A percentile compares a stretch with the other conserved stretches of the same genome.
These are phyloP conservation scores for Talaromyces sp. DNA, from an alignment of 2,329 filamentous ascomycete genomes.

Conservation along the genomic window DNA sequence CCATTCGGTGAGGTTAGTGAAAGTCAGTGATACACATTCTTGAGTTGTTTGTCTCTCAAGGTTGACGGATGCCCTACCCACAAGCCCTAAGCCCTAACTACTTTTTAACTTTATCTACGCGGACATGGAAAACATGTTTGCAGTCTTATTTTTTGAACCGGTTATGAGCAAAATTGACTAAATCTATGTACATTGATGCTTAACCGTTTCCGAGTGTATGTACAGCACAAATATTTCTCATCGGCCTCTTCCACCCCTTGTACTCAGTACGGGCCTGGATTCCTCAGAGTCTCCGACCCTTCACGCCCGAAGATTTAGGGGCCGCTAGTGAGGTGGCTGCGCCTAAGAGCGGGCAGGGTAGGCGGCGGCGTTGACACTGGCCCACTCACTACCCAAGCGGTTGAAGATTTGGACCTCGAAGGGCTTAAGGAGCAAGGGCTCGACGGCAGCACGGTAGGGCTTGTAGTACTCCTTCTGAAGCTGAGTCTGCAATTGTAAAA, in stretches of 20 bases:
- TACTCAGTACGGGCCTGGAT: background rate
- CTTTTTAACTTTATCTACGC: background rate
- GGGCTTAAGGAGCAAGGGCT: background rate
- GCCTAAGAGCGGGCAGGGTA: background rate
- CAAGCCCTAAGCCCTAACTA: background rate
- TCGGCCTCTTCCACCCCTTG: background rate
- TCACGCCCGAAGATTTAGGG: background rate
- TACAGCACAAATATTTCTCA: background rate
- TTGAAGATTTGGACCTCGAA: background rate
- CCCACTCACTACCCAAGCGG: background rate
- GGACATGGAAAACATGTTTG: background rate
- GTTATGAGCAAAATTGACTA: background rate
- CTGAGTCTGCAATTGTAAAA: background rate
- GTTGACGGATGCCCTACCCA: background rate
- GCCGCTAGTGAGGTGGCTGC: background rate
- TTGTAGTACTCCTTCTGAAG: background rate
- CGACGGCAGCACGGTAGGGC: background rate
- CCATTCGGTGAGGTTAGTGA: background rate
- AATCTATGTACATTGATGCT: background rate
- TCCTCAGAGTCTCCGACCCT: background rate
- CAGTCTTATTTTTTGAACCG: background rate
- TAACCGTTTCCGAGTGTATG: background rate
- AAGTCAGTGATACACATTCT: background rate
- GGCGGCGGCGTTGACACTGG: background rate
- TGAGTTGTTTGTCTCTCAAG: background rate